Conservation (phyloP, 495 filamentous ascomycete species). For the Trichoderma reesei region DNA sequence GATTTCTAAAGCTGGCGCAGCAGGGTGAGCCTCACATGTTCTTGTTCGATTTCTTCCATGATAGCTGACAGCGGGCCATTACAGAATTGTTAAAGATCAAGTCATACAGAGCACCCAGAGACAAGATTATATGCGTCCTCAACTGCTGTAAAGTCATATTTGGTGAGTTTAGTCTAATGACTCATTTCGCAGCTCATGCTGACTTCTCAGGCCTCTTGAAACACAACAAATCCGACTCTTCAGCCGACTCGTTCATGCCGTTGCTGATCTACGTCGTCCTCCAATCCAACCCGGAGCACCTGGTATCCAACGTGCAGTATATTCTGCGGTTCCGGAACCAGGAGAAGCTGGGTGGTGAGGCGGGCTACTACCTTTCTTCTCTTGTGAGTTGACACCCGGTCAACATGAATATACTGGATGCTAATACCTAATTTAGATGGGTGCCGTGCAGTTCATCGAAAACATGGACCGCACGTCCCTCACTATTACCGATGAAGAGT, state of each 20-base stretch:
- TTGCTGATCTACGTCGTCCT: constrained; percentile 93
- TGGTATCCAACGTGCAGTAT: constrained; percentile 97
- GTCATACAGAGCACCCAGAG: constrained; percentile 85
- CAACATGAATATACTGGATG: constrained; percentile 11
- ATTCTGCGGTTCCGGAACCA: constrained; percentile 94
- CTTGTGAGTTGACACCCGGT: constrained; percentile 46
- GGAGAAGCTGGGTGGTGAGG: constrained; percentile 92
- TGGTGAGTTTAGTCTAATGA: constrained; percentile 41
- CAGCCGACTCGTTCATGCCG: constrained; percentile 92
- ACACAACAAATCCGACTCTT: constrained; percentile 85
- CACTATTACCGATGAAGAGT: constrained; percentile 89
- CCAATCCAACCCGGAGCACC: constrained; percentile 84
- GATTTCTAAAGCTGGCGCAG: constrained; percentile 81
- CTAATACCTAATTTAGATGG: constrained; percentile 50
- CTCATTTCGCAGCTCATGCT: constrained; percentile 17
- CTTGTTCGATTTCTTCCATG: no score
- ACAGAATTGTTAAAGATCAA: constrained; percentile 92
- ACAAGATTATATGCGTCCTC: constrained; percentile 96
- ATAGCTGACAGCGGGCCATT: no score
- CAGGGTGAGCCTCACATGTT: constrained; percentile 54
- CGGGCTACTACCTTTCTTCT: constrained; percentile 97
- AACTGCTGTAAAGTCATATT: constrained; percentile 99
- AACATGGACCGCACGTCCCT: constrained; percentile 87
- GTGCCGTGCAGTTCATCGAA: constrained; percentile 94
- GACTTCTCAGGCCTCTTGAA: constrained; percentile 60